phyloP scores from a whole-genome alignment of 306 rosid genomes.

The Cyclanthera cordifolia region DNA sequence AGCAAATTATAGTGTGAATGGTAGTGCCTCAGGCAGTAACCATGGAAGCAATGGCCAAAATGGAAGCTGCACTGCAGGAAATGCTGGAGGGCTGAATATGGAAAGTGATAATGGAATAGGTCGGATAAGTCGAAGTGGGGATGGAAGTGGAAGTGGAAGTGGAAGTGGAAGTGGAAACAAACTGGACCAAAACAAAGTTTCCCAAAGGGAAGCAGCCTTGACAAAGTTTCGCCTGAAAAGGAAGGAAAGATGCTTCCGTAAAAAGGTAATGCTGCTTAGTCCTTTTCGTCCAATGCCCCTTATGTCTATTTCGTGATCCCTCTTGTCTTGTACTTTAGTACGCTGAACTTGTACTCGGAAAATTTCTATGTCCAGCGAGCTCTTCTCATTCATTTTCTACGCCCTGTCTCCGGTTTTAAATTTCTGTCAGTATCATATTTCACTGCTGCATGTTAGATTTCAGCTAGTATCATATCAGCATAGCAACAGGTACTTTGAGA shows the following conservation, averaged over 20 bases:
- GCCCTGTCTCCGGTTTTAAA: background rate
- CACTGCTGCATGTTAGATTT: background rate
- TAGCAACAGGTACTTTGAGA: background rate
- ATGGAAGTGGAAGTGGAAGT: constrained; percentile 39
- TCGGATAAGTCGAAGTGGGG: constrained; percentile 54
- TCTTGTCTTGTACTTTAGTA: background rate
- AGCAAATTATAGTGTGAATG: constrained; percentile 45
- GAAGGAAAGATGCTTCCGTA: constrained; percentile 59
- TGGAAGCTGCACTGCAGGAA: constrained; percentile 42
- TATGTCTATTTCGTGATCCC: background rate
- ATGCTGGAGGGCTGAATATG: constrained; percentile 42
- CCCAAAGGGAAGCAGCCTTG: constrained; percentile 68
- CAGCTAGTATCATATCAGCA: background rate
- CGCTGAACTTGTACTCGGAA: background rate
- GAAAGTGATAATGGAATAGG: constrained; percentile 40
- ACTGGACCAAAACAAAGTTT: constrained; percentile 38
- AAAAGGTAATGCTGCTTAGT: constrained; percentile 38
- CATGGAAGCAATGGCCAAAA: constrained; percentile 69
- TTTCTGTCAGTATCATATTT: background rate
- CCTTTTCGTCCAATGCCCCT: background rate
- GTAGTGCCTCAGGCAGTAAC: constrained; percentile 71
- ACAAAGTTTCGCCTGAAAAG: constrained; percentile 68
- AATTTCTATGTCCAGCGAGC: background rate
- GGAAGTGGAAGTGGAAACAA: constrained; percentile 32
- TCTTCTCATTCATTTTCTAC: background rate